Evolutionary conservation across 2,329 filamentous ascomycete genomes (phyloP).

Genomic region (Claviceps digitariae): DNA sequence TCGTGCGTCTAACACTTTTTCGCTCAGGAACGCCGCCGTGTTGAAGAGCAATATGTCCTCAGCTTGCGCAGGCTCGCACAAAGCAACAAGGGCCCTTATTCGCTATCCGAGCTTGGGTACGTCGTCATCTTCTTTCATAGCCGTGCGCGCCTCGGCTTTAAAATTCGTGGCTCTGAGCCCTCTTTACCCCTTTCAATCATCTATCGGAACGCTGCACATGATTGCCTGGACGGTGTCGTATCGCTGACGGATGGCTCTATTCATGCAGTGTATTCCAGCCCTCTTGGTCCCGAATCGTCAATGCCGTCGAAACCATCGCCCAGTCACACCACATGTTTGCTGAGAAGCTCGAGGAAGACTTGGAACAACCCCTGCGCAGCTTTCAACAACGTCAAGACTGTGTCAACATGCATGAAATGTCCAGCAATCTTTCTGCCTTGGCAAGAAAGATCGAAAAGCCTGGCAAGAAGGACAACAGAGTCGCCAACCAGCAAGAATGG

Average conservation of each 20-base stretch:
- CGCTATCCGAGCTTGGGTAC: conserved; percentile 76
- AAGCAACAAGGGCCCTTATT: conserved; percentile 60
- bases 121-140: conserved; percentile 15
- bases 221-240: neutral
- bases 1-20: neutral
- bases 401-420: conserved; percentile 66
- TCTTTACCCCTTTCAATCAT: neutral
- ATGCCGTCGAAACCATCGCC: conserved; percentile 67
- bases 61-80: conserved; percentile 69
- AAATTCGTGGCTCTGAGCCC: too few species aligned
- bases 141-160: neutral
- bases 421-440: conserved; percentile 64
- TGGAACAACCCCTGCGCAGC: conserved; percentile 68
- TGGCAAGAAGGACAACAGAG: conserved; percentile 62
- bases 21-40: conserved; percentile 69
- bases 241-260: conserved; percentile 5
- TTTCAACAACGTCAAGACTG: conserved; percentile 67
- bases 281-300: conserved; percentile 80
- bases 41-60: conserved; percentile 82
- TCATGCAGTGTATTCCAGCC: conserved; percentile 64
- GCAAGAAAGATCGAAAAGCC: conserved; percentile 82
- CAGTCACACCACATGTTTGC: conserved; percentile 72
- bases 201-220: neutral
- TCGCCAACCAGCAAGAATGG: conserved; percentile 77
- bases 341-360: conserved; percentile 71